A percentile compares a stretch with the other conserved stretches of the same genome.
Conservation (phyloP, 2,329 filamentous ascomycete genomes). For the Colletotrichum sp. region DNA sequence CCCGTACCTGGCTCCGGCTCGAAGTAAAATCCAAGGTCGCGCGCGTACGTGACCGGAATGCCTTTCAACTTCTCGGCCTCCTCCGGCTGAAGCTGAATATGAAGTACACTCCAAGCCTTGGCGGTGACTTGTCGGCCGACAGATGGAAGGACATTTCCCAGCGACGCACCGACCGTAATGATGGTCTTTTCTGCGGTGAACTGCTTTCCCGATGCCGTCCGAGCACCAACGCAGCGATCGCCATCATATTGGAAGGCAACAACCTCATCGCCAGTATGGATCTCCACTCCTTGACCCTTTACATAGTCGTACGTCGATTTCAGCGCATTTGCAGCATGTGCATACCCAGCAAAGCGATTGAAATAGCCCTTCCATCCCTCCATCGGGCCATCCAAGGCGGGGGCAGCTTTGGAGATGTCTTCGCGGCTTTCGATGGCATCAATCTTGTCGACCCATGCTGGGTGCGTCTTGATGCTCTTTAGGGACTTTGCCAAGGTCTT, state of each 20-base stretch:
- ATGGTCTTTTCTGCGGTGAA: constrained; percentile 23
- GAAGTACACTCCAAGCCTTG: constrained; percentile 56
- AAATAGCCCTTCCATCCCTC: constrained; percentile 62
- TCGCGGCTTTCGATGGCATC: constrained; percentile 34
- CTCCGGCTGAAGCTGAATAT: constrained; percentile 58
- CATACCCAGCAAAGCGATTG: constrained; percentile 61
- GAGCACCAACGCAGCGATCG: constrained; percentile 26
- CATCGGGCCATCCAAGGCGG: constrained; percentile 51
- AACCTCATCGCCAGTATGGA: background rate
- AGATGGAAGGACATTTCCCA: background rate
- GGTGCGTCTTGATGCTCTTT: constrained; percentile 39
- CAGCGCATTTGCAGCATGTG: constrained; percentile 57
- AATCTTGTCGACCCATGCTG: constrained; percentile 43
- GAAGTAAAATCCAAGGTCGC: constrained; percentile 69
- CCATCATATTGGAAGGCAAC: background rate
- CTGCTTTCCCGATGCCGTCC: constrained; percentile 24
- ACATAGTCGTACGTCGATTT: constrained; percentile 47
- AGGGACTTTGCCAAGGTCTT: constrained; percentile 42
- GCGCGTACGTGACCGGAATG: constrained; percentile 64
- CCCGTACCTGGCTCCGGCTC: constrained; percentile 63
- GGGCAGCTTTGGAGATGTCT: constrained; percentile 43
- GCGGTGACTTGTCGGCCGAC: background rate
- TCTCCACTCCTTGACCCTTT: constrained; percentile 20
- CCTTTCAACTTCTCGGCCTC: constrained; percentile 58
- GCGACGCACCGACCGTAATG: background rate